Conservation (phyloP, 257 asterid genomes). For the Solanum rostratum region DNA sequence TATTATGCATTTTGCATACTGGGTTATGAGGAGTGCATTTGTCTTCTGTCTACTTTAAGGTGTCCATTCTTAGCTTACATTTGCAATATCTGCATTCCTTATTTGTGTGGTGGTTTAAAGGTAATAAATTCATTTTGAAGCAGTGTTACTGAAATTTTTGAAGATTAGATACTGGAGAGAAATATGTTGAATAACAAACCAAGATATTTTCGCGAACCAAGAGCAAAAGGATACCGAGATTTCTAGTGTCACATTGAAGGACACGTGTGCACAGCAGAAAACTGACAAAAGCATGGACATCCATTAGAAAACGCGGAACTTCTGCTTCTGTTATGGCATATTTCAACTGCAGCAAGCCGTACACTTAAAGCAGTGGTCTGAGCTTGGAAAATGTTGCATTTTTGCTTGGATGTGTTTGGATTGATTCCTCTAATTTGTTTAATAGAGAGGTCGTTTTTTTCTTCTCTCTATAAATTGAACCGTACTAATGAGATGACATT, state of each 20-base stretch:
- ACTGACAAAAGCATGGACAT: background rate
- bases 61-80: background rate
- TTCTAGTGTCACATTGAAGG: background rate
- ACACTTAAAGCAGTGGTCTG: background rate
- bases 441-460: background rate
- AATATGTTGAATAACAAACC: background rate
- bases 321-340: background rate
- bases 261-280: background rate
- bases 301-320: background rate
- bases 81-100: background rate
- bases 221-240: background rate
- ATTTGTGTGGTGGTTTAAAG: background rate
- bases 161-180: background rate
- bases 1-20: background rate
- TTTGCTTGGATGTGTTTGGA: background rate
- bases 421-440: background rate
- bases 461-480: background rate
- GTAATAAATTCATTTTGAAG: background rate
- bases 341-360: background rate
- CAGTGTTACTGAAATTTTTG: background rate
- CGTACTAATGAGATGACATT: background rate
- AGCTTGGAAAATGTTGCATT: background rate
- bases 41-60: background rate
- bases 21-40: background rate
- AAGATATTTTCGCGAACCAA: background rate